These are phyloP conservation scores for Amylocarpus encephaloides DNA, from an alignment of 2,329 filamentous ascomycete species.

Conservation along the genomic window DNA sequence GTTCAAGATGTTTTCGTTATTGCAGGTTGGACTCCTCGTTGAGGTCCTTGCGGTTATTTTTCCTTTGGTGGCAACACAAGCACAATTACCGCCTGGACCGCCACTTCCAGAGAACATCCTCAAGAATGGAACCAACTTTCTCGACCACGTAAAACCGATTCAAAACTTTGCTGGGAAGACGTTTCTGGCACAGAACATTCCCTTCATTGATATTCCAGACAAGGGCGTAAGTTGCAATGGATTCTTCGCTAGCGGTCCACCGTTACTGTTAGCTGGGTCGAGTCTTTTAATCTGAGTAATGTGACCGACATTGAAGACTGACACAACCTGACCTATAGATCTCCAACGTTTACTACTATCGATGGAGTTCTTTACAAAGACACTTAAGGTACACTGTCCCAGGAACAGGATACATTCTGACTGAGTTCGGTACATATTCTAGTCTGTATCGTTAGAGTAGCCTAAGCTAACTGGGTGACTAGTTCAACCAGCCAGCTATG, in stretches of 20 bases:
- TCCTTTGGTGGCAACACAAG: not conserved
- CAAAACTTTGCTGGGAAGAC: conserved; percentile 17
- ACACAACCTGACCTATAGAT: conserved; percentile 17
- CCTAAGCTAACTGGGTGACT: too few species aligned
- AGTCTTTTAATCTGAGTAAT: too few species aligned
- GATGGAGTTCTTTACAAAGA: conserved; percentile 36
- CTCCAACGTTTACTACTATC: conserved; percentile 42
- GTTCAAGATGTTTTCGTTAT: not conserved
- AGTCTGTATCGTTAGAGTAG: too few species aligned
- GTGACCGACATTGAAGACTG: too few species aligned
- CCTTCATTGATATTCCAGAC: conserved; percentile 39
- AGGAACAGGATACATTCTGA: conserved; percentile 37
- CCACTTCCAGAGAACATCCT: conserved; percentile 7
- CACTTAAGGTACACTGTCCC: conserved; percentile 37
- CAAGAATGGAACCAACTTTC: conserved; percentile 12
- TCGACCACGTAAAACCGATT: conserved; percentile 22
- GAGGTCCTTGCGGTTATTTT: not conserved
- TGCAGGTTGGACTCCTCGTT: not conserved
- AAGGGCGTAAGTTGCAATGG: conserved; percentile 12
- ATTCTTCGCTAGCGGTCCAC: too few species aligned
- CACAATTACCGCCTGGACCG: not conserved
- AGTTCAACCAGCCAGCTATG: conserved; percentile 36
- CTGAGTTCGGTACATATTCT: conserved; percentile 32
- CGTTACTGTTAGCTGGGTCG: too few species aligned
- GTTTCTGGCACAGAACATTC: conserved; percentile 36